phyloP scores from a whole-genome alignment of 768 basidiomycete genomes.

The Hericium erinaceus region DNA sequence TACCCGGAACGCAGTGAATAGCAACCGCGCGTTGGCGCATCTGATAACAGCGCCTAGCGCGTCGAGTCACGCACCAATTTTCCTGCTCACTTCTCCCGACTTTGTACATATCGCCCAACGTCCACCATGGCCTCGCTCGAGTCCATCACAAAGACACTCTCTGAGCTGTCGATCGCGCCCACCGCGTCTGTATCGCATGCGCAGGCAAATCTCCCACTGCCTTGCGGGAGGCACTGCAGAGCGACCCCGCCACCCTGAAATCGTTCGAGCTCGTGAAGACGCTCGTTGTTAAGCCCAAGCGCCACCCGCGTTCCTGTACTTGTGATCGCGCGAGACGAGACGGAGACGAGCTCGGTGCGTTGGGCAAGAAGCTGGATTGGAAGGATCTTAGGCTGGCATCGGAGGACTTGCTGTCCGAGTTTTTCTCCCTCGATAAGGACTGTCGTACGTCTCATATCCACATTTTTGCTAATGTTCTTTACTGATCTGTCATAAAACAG shows the following conservation, averaged over 20 bases:
- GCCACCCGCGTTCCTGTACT: slow-evolving; percentile 79
- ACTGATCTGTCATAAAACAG: slow-evolving; percentile 27
- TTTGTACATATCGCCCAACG: slow-evolving; percentile 5
- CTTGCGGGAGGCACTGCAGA: slow-evolving; percentile 68
- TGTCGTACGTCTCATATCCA: slow-evolving; percentile 48
- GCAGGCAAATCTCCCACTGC: slow-evolving; percentile 55
- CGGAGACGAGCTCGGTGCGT: slow-evolving; percentile 71
- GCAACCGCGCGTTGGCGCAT: slow-evolving; percentile 2
- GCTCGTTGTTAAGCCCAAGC: slow-evolving; percentile 90
- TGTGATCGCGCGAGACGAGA: slow-evolving; percentile 75
- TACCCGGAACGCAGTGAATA: no score
- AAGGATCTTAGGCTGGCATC: slow-evolving; percentile 84
- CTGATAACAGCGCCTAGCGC: slow-evolving; percentile 9
- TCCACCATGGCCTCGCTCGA: slow-evolving; percentile 29
- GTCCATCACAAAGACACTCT: slow-evolving; percentile 31
- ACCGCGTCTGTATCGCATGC: slow-evolving; percentile 45
- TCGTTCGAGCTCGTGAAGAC: slow-evolving; percentile 74
- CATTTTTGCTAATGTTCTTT: not conserved
- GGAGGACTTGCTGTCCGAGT: slow-evolving; percentile 78
- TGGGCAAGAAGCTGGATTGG: slow-evolving; percentile 72
- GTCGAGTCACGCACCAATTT: slow-evolving; percentile 12
- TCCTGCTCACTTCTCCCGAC: slow-evolving; percentile 12
- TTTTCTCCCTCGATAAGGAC: slow-evolving; percentile 79
- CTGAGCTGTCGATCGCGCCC: slow-evolving; percentile 47
- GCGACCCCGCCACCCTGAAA: slow-evolving; percentile 38